These are phyloP conservation scores for Acanthamoeba culbertsoni DNA, from an alignment of 208 protist genomes.

Conservation along the genomic window DNA sequence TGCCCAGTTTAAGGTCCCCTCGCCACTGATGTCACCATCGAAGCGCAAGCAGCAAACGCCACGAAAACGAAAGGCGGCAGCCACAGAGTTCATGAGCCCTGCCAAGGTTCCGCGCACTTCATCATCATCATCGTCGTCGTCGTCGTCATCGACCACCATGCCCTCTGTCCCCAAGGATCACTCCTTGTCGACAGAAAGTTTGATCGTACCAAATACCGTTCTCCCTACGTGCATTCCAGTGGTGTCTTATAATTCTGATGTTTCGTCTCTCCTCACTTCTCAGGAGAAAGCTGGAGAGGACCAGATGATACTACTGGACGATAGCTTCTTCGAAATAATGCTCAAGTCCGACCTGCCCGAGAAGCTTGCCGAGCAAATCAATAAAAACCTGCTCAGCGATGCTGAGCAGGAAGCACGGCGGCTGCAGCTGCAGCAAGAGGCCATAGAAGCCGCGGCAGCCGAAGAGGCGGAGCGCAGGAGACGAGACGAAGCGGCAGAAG, in stretches of 20 bases:
- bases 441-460: not conserved
- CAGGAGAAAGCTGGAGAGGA: not conserved
- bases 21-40: not conserved
- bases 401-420: not conserved
- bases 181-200: not conserved
- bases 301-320: not conserved
- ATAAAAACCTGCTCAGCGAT: not conserved
- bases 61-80: not conserved
- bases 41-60: not conserved
- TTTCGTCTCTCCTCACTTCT: no score
- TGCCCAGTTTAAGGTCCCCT: not conserved
- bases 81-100: not conserved
- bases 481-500: not conserved
- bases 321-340: slow-evolving; percentile 6
- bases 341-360: not conserved
- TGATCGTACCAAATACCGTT: not conserved
- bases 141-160: not conserved
- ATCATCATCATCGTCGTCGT: not conserved
- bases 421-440: not conserved
- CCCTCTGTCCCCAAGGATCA: not conserved
- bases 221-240: no score
- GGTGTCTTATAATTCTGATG: no score
- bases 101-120: not conserved
- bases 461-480: not conserved
- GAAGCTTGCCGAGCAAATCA: slow-evolving; percentile 6